A percentile compares a stretch with the other conserved stretches of the same genome.
phyloP scores from a whole-genome alignment of 345 rosid genomes.

The Murraya paniculata region DNA sequence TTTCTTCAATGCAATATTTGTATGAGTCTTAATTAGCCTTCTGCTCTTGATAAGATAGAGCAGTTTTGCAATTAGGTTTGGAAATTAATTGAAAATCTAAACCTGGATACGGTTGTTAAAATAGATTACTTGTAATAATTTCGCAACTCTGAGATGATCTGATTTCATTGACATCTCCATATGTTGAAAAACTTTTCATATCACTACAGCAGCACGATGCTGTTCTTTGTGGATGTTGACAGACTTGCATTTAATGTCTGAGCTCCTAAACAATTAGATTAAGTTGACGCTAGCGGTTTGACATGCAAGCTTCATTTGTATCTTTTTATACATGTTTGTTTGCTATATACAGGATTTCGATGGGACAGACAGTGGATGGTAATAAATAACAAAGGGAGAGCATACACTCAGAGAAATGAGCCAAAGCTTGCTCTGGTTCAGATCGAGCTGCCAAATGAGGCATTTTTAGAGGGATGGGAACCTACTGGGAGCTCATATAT shows the following conservation, averaged over 20 bases:
- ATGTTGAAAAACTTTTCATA: not conserved
- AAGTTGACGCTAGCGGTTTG: not conserved
- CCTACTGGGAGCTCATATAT: conserved; percentile 49
- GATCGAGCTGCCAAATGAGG: conserved; percentile 56
- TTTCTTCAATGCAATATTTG: not conserved
- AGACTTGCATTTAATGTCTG: not conserved
- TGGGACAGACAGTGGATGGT: conserved; percentile 92
- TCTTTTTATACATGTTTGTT: not conserved
- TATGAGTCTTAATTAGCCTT: not conserved
- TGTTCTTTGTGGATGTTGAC: not conserved
- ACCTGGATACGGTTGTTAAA: not conserved
- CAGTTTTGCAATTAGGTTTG: not conserved
- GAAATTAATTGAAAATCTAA: not conserved
- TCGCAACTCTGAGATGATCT: not conserved
- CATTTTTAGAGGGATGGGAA: conserved; percentile 61
- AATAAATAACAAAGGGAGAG: conserved; percentile 70
- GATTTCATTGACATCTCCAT: not conserved
- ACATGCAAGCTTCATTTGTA: not conserved
- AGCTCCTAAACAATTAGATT: not conserved
- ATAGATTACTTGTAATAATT: not conserved
- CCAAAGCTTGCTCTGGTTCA: conserved; percentile 82
- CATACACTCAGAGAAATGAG: conserved; percentile 83
- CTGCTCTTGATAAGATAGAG: not conserved
- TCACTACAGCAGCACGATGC: not conserved
- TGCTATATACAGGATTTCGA: conserved; percentile 55